A percentile compares a stretch with the other conserved stretches of the same genome.
Evolutionary conservation across 306 rosid genomes (phyloP).

Genomic region (Prinsepia uniflora): DNA sequence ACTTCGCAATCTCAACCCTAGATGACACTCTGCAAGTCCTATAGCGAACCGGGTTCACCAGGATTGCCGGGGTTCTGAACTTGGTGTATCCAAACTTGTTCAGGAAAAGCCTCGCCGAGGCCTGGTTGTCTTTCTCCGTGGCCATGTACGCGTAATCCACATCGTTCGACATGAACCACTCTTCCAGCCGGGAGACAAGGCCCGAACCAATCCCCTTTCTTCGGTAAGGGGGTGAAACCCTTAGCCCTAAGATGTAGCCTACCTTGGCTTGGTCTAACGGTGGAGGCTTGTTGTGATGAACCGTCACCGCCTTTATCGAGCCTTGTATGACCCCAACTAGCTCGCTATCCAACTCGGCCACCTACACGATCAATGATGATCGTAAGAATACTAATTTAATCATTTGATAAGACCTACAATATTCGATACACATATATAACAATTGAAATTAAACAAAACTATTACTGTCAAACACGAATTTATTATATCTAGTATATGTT

Average conservation of each 20-base stretch:
- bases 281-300: slow-evolving; percentile 42
- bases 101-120: slow-evolving; percentile 65
- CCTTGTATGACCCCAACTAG: slow-evolving; percentile 87
- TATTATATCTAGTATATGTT: not conserved
- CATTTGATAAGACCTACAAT: not conserved
- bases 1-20: slow-evolving; percentile 43
- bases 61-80: slow-evolving; percentile 68
- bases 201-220: slow-evolving; percentile 67
- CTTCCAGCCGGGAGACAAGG: slow-evolving; percentile 54
- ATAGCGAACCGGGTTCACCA: slow-evolving; percentile 68
- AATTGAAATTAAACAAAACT: not conserved
- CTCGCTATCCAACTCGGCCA: slow-evolving; percentile 65
- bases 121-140: slow-evolving; percentile 70
- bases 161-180: slow-evolving; percentile 70
- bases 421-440: not conserved
- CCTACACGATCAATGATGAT: slow-evolving; percentile 35
- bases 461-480: too few relatives aligned
- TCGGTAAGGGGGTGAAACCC: slow-evolving; percentile 58
- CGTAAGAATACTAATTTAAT: not conserved
- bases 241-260: slow-evolving; percentile 77
- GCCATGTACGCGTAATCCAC: slow-evolving; percentile 84
- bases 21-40: slow-evolving; percentile 37
- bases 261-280: slow-evolving; percentile 54
- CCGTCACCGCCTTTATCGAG: slow-evolving; percentile 63
- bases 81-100: slow-evolving; percentile 49